Base-by-base conservation (phyloP, 129 eudicot genomes). In the Tagetes patula region DNA sequence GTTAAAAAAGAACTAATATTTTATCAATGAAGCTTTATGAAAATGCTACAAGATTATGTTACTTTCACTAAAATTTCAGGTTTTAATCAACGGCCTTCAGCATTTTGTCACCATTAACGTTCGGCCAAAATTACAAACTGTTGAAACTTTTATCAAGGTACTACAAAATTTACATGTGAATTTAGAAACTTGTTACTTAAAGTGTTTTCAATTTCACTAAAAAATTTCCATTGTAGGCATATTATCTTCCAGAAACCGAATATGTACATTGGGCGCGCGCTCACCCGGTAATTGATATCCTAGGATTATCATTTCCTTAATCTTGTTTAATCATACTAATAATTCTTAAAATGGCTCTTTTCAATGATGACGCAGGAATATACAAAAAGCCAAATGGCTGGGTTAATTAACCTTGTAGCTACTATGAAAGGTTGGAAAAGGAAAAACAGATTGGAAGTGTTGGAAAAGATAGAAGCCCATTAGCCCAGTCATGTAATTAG, bases 171-270 rank as follows among this genome's bases (percentile, higher is more conserved):
- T 5, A 68, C 68, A 31, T 47, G 38, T 55, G 12, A 71, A 71
- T 20, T 41, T 5, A 27, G 27, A 20, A 39, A 30, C 8, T 39
- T 20, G 56, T 63, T 54, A 53, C 72, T 64, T 64, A 54, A 65
- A 65, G 39, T 38, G 14, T 10, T 37, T 63, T 36, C 39, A 64
- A 39, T 38, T 49, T 66, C 2, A 46, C 60, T 50, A 27, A 46
- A 2, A 9, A 2, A 14, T 27, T 14, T 63, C 64, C 20, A 3
- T 68, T 40, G 65, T 88, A 92, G 98, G 98, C 98, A n/a, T 94
- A 90, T 76, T 94, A 94, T 67, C 98, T 94, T 84, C 98, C 98
- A 50, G 98, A 90, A 88, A 94, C 98, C 47, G 98, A 94, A 76
- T 90, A 80, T 82, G 96, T 90, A 38, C 92, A 90, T 55, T 94